Evolutionary conservation across 139 green algal genomes (phyloP).

Genomic region (Pleodorina starrii): DNA sequence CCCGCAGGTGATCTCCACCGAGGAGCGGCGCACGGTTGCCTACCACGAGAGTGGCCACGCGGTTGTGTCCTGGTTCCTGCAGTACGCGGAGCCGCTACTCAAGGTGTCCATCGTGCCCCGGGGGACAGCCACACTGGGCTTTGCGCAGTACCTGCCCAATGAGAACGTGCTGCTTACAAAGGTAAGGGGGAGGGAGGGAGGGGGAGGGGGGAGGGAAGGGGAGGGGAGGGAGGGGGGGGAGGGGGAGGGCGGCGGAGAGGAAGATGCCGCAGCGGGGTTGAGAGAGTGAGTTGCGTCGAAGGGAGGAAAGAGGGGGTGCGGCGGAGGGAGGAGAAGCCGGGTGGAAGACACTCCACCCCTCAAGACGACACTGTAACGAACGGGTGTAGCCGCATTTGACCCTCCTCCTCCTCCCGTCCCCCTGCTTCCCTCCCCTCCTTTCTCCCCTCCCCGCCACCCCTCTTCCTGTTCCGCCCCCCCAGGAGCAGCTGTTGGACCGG

Average conservation of each 20-base stretch:
- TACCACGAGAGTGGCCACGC: constrained; percentile 97
- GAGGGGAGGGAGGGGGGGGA: too few relatives aligned
- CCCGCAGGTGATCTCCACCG: constrained; percentile 71
- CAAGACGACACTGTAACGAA: too few relatives aligned
- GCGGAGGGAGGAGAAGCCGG: too few relatives aligned
- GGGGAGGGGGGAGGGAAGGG: too few relatives aligned
- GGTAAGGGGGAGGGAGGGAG: constrained; percentile 26
- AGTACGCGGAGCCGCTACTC: constrained; percentile 97
- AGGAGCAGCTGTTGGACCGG: constrained; percentile 93
- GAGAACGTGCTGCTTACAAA: constrained; percentile 98
- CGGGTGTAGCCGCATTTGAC: too few relatives aligned
- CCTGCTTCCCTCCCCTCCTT: too few relatives aligned
- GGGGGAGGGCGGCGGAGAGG: too few relatives aligned
- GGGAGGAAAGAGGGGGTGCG: too few relatives aligned
- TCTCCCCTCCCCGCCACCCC: not conserved
- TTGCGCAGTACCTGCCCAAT: constrained; percentile 99
- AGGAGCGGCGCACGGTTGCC: constrained; percentile 97
- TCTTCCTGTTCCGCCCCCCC: not conserved
- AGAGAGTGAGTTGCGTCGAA: too few relatives aligned
- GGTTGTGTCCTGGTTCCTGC: constrained; percentile 98
- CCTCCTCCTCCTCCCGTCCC: too few relatives aligned
- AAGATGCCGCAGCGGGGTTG: too few relatives aligned
- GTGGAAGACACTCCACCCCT: too few relatives aligned
- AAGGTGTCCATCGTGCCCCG: constrained; percentile 98
- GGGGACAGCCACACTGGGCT: constrained; percentile 95